These are phyloP conservation scores for Serendipita sp. DNA, from an alignment of 768 basidiomycete species.

Conservation along the genomic window DNA sequence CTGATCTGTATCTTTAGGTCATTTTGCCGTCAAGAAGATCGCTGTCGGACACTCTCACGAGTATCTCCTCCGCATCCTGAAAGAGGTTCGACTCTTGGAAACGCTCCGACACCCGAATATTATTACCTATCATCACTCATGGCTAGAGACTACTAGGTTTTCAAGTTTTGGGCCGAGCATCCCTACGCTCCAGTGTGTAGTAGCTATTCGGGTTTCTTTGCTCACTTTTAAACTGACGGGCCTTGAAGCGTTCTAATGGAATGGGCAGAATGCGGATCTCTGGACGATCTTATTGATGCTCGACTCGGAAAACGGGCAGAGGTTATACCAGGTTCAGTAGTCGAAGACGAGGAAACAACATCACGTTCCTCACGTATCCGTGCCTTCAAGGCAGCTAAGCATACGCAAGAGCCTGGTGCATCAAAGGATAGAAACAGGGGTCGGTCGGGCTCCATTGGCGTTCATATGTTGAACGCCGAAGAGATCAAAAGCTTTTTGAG, in stretches of 20 bases:
- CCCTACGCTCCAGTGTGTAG: slow-evolving; percentile 66
- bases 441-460: slow-evolving; percentile 39
- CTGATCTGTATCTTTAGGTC: slow-evolving; percentile 27
- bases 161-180: slow-evolving; percentile 79
- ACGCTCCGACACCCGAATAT: slow-evolving; percentile 82
- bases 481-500: slow-evolving; percentile 68
- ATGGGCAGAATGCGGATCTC: slow-evolving; percentile 70
- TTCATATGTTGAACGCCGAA: slow-evolving; percentile 71
- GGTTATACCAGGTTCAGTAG: not conserved
- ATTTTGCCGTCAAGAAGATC: slow-evolving; percentile 93
- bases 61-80: slow-evolving; percentile 67
- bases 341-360: slow-evolving; percentile 23
- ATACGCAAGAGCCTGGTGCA: slow-evolving; percentile 29
- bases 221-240: not conserved
- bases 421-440: slow-evolving; percentile 17
- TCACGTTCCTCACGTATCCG: slow-evolving; percentile 58
- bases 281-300: slow-evolving; percentile 69
- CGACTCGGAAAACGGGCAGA: slow-evolving; percentile 42
- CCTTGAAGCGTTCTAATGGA: slow-evolving; percentile 65
- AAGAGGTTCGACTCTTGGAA: slow-evolving; percentile 78
- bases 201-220: not conserved
- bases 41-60: slow-evolving; percentile 82
- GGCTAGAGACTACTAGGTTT: slow-evolving; percentile 77
- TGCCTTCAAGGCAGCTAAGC: slow-evolving; percentile 56
- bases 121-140: slow-evolving; percentile 88